Conservation (phyloP, 1,139 yeast species). For the Starmera stellimalicola region DNA sequence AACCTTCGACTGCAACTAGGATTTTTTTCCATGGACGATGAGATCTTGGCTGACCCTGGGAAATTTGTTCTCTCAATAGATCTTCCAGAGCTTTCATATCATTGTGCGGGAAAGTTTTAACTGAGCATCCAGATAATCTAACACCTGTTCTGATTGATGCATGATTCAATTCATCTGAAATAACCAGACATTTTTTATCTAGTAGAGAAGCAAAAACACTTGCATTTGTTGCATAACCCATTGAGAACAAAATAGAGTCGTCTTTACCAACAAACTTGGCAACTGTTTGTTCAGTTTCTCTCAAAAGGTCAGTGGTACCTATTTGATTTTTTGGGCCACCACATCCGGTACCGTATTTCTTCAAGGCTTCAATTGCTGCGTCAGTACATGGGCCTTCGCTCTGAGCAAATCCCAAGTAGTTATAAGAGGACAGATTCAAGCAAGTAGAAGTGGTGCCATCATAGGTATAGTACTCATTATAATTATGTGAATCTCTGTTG, state of each 20-base stretch:
- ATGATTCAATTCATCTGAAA: slow-evolving; percentile 91
- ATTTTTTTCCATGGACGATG: slow-evolving; percentile 98
- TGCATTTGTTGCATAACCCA: slow-evolving; percentile 98
- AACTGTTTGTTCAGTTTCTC: slow-evolving; percentile 62
- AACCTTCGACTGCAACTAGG: slow-evolving; percentile 87
- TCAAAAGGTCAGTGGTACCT: slow-evolving; percentile 75
- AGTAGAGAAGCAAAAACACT: slow-evolving; percentile 75
- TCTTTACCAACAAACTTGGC: slow-evolving; percentile 91
- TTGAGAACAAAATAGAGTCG: slow-evolving; percentile 75
- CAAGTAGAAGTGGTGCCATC: slow-evolving; percentile 73
- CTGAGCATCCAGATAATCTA: slow-evolving; percentile 86
- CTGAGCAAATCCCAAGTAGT: slow-evolving; percentile 95
- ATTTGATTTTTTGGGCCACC: slow-evolving; percentile 68
- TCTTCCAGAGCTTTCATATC: slow-evolving; percentile 78
- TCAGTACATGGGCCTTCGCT: slow-evolving; percentile 89
- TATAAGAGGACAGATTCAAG: slow-evolving; percentile 81
- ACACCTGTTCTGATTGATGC: slow-evolving; percentile 95
- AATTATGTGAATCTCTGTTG: slow-evolving; percentile 61
- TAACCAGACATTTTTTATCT: slow-evolving; percentile 80
- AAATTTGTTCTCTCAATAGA: slow-evolving; percentile 74
- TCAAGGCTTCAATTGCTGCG: slow-evolving; percentile 52
- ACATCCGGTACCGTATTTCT: slow-evolving; percentile 64
- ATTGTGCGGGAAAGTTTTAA: slow-evolving; percentile 87
- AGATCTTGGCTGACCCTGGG: slow-evolving; percentile 93
- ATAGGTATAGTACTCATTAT: slow-evolving; percentile 48